Evolutionary conservation across 352 stramenopile species (phyloP).

Genomic region (Pythium guiyangense): DNA sequence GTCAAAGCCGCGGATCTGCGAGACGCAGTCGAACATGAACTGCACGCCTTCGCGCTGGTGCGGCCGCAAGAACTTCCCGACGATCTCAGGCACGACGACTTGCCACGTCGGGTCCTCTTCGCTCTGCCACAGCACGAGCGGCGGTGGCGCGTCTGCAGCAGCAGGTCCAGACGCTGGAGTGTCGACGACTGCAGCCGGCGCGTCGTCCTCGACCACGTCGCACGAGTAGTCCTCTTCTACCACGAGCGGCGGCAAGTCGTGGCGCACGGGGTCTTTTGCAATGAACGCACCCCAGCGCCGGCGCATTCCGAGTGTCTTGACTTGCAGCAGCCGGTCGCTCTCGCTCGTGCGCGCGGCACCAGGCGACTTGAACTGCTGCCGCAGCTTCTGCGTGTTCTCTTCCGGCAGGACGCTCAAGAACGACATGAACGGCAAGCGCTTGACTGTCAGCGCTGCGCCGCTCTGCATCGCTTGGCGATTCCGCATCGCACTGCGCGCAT

Average conservation of each 20-base stretch:
- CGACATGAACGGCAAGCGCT: conserved; percentile 77
- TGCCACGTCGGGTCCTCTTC: conserved; percentile 53
- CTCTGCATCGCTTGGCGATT: conserved; percentile 53
- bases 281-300: conserved; percentile 46
- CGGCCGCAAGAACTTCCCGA: conserved; percentile 93
- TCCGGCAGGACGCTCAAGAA: conserved; percentile 69
- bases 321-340: conserved; percentile 69
- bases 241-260: conserved; percentile 56
- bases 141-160: conserved; percentile 37
- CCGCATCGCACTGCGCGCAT: conserved; percentile 17
- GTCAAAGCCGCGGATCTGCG: conserved; percentile 66
- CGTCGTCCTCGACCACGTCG: conserved; percentile 22
- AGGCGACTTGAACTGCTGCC: conserved; percentile 74
- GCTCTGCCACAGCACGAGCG: conserved; percentile 79
- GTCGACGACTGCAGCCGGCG: conserved; percentile 19
- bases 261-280: conserved; percentile 52
- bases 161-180: conserved; percentile 11
- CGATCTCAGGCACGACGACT: conserved; percentile 84
- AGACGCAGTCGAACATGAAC: conserved; percentile 97
- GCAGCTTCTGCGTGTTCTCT: conserved; percentile 46
- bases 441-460: conserved; percentile 54
- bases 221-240: conserved; percentile 52
- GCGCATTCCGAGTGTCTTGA: conserved; percentile 84
- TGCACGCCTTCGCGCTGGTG: conserved; percentile 96
- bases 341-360: conserved; percentile 61